These are phyloP conservation scores for Pleurotus tuber-regium DNA, from an alignment of 768 basidiomycete genomes.

Conservation along the genomic window DNA sequence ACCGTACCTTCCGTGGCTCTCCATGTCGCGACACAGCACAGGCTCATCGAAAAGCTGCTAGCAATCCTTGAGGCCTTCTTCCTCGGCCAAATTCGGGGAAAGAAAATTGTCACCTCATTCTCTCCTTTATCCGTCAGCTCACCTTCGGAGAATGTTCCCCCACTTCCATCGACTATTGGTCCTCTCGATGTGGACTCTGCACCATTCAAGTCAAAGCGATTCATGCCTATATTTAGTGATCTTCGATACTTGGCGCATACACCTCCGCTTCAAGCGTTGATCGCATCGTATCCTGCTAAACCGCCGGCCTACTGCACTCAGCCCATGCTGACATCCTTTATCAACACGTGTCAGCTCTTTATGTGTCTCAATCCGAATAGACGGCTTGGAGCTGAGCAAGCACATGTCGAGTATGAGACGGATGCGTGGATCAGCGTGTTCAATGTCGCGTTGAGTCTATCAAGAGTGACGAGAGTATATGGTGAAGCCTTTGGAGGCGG, in stretches of 20 bases:
- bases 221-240: conserved; percentile 93
- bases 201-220: conserved; percentile 92
- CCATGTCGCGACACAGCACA: conserved; percentile 72
- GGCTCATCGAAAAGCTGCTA: conserved; percentile 74
- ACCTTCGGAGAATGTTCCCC: conserved; percentile 6
- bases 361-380: conserved; percentile 92
- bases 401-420: conserved; percentile 94
- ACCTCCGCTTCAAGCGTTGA: conserved; percentile 72
- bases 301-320: conserved; percentile 5
- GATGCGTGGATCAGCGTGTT: conserved; percentile 98
- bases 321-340: conserved; percentile 33
- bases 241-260: conserved; percentile 85
- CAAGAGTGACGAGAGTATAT: conserved; percentile 84
- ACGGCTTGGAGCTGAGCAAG: conserved; percentile 57
- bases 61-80: conserved; percentile 89
- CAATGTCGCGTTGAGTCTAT: conserved; percentile 88
- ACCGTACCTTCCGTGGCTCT: conserved; percentile 84
- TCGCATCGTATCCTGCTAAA: conserved; percentile 57
- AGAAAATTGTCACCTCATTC: conserved; percentile 50
- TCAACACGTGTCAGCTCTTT: conserved; percentile 84
- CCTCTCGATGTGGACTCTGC: conserved; percentile 76
- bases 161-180: conserved; percentile 16
- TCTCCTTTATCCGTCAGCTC: conserved; percentile 23
- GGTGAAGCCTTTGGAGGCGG: conserved; percentile 74
- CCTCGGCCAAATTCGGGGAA: conserved; percentile 81